Conservation (phyloP, 2,329 filamentous ascomycete species). For the Fusarium tanahbumbuense region DNA sequence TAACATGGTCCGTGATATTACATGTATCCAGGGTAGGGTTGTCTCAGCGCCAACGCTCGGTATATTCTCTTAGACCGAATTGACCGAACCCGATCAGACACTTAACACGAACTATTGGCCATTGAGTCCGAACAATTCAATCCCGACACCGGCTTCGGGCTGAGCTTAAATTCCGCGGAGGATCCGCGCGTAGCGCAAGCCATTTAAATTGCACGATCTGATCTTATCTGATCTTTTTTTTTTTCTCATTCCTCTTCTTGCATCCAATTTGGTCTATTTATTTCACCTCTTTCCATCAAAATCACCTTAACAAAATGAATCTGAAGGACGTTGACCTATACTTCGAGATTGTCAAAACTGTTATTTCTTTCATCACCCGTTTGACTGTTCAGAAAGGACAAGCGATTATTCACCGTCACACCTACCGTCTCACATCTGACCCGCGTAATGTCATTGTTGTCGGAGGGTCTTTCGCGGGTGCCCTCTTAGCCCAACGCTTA, state of each 20-base stretch:
- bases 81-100: background rate
- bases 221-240: conserved; percentile 5
- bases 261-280: too few relatives aligned
- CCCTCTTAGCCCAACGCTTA: conserved; percentile 12
- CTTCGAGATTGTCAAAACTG: conserved; percentile 7
- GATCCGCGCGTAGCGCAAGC: background rate
- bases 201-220: background rate
- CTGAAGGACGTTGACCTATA: conserved; percentile 6
- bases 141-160: background rate
- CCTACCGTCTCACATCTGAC: conserved; percentile 5
- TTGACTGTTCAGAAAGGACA: background rate
- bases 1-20: background rate
- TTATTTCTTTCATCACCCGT: background rate
- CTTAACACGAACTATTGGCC: background rate
- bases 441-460: conserved; percentile 26
- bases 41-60: too few relatives aligned
- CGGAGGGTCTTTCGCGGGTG: conserved; percentile 30
- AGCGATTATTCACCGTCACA: conserved; percentile 13
- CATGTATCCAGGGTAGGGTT: background rate
- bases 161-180: background rate
- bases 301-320: background rate
- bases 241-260: too few relatives aligned
- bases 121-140: too few relatives aligned
- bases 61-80: background rate
- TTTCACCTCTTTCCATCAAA: too few relatives aligned